Base-by-base conservation (phyloP, 345 rosid species). In the Lumnitzera racemosa region DNA sequence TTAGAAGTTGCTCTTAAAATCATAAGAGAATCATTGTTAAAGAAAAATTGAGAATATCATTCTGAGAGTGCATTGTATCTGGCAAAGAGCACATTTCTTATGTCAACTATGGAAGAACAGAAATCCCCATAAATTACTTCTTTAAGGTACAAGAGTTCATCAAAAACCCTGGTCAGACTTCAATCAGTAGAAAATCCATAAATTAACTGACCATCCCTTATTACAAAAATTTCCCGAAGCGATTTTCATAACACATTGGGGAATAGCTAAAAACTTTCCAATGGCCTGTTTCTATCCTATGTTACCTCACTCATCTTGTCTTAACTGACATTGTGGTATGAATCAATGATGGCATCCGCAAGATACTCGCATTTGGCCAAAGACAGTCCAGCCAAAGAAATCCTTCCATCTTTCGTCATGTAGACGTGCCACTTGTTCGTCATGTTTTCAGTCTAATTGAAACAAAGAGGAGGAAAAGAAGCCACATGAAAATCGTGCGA, bases 381-480 rank as follows among this genome's bases (percentile, higher is more conserved):
- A 54, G 88, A 81, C 55, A 94, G 72, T 65, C 99, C 97, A 0
- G 97, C 99, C 66, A 94, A 61, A 10, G 97, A 89, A 70, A 94
- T 94, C 46, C 97, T 84, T 71, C 99, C 99, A 7, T 89, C 99
- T 80, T 87, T 87, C 4, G 97, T 87, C 97, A 94, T 84, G 83
- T 87, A 94, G 15, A 94, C 71, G 55, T 84, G 99, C 97, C 99
- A 94, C 70, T 89, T 89, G 70, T 76, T 63, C 17, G 91, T 87
- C 98, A 92, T 94, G 62, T 87, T 85, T 11, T 94, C 97, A 4
- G 90, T 85, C 97, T 85, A 75, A 52, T 24, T 9, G 7, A 27
- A 36, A 49, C 1, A 56, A 17, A 12, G 46, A 53, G 6, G 2
- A 2, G 47, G 53, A 62, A 51, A 11, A 51, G 5, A 27, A 36